Base-by-base conservation (phyloP, 2,329 filamentous ascomycete genomes). In the Celoporthe dispersa region DNA sequence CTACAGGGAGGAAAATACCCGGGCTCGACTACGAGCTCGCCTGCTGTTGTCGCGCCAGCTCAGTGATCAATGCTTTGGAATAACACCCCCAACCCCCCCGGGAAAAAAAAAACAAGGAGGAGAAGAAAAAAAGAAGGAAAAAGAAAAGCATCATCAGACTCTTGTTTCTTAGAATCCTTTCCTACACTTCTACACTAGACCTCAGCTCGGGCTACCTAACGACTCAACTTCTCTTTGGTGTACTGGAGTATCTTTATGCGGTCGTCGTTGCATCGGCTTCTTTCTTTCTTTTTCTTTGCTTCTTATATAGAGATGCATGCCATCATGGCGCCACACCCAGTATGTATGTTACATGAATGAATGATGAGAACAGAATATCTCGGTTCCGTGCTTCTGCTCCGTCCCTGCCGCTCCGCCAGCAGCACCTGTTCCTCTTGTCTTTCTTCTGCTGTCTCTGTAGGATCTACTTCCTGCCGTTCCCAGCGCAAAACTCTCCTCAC, bases 1-100 rank as follows among this genome's bases (percentile, higher is more conserved):
- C 77, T 83, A 25, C 71, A 74, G n/a, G 79, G 80, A 3, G 81
- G 81, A 2, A 69, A 76, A 8, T 84, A 83, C 67, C 79, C 79
- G 1, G 75, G 71, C 61, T 62, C 76, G 48, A 35, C 55, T 57
- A 51, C 67, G 48, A 59, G 55, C 14, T 55, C 68, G 37, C 62
- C 68, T 25, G 66, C 70, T 68, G 62, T 66, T 64, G 71, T 69
- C 60, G 70, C 67, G 37, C 63, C 66, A 8, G 71, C 69, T 9
- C 71, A 72, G 66, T 72, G 48, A 68, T 28, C 25, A 39, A 55
- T 55, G n/a, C 2, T 57, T 39, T 48, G 22, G 8, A n/a, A 53
- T 12, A 39, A 35, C 22, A 51, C 8, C 31, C 35, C 35, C 4
- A 4, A 37, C 35, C 35, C 35, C 4, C 35, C 5, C 31, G 11